A percentile compares a stretch with the other conserved stretches of the same genome.
These are phyloP conservation scores for Solanum chmielewskii DNA, from an alignment of 257 asterid genomes.

Conservation along the genomic window DNA sequence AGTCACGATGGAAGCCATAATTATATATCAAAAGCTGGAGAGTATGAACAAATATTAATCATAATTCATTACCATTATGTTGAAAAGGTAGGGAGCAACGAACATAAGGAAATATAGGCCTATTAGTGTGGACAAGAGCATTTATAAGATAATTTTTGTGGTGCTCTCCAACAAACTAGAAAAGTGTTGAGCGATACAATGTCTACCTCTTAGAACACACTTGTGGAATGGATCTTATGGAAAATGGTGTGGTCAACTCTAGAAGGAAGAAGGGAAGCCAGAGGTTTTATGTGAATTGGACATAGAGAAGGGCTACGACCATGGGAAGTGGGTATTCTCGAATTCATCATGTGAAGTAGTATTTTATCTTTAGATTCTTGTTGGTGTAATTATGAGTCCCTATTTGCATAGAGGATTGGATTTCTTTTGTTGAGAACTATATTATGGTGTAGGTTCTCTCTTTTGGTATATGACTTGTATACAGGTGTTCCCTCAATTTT, in stretches of 20 bases:
- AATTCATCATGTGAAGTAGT: background rate
- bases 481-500: background rate
- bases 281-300: background rate
- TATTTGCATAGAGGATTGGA: background rate
- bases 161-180: background rate
- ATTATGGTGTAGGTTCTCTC: background rate
- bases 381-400: background rate
- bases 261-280: background rate
- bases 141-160: background rate
- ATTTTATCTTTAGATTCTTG: background rate
- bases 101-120: background rate
- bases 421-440: background rate
- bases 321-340: background rate
- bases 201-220: background rate
- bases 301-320: background rate
- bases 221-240: background rate
- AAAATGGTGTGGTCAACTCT: background rate
- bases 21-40: background rate
- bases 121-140: background rate
- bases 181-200: background rate
- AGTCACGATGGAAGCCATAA: background rate
- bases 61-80: background rate
- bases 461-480: background rate
- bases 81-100: background rate
- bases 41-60: background rate